Evolutionary conservation across 2,329 filamentous ascomycete genomes (phyloP).

Genomic region (Aspergillus fructus): DNA sequence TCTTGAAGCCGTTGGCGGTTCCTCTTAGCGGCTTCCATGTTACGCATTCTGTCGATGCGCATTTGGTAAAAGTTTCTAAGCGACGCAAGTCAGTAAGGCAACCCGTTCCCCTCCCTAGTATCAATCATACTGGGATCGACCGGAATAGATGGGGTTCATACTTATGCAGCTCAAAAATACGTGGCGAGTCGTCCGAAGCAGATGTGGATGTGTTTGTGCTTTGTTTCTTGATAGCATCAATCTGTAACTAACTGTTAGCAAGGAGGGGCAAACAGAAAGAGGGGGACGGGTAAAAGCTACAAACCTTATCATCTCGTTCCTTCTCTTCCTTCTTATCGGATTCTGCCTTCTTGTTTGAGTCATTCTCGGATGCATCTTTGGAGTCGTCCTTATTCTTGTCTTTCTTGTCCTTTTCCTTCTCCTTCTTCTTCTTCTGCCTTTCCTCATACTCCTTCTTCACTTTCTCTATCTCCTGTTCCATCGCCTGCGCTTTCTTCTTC

Average conservation of each 20-base stretch:
- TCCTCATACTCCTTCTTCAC: slow-evolving; percentile 65
- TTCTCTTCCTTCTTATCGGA: slow-evolving; percentile 42
- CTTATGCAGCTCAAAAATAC: slow-evolving; percentile 83
- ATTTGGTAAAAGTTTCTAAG: slow-evolving; percentile 80
- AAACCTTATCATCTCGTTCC: slow-evolving; percentile 56
- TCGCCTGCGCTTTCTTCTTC: slow-evolving; percentile 44
- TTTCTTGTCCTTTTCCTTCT: slow-evolving; percentile 41
- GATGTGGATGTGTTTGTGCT: slow-evolving; percentile 34
- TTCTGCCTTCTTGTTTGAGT: slow-evolving; percentile 39
- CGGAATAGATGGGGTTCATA: slow-evolving; percentile 36
- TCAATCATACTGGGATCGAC: neutral
- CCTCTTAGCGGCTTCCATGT: slow-evolving; percentile 74
- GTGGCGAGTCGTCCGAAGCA: slow-evolving; percentile 64
- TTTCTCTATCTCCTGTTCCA: slow-evolving; percentile 48
- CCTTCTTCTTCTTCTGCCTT: slow-evolving; percentile 70
- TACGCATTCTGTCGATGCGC: slow-evolving; percentile 74
- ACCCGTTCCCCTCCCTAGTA: neutral
- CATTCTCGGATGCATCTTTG: slow-evolving; percentile 40
- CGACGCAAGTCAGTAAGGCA: slow-evolving; percentile 1
- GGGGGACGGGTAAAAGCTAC: neutral
- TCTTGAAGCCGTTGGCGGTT: slow-evolving; percentile 79
- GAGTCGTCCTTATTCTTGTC: slow-evolving; percentile 50
- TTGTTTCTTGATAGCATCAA: slow-evolving; percentile 46
- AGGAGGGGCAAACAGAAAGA: slow-evolving; percentile 3
- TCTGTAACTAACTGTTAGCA: slow-evolving; percentile 19